phyloP scores from a whole-genome alignment of 192 early-diverging fungal genomes.

The Mortierella claussenii region DNA sequence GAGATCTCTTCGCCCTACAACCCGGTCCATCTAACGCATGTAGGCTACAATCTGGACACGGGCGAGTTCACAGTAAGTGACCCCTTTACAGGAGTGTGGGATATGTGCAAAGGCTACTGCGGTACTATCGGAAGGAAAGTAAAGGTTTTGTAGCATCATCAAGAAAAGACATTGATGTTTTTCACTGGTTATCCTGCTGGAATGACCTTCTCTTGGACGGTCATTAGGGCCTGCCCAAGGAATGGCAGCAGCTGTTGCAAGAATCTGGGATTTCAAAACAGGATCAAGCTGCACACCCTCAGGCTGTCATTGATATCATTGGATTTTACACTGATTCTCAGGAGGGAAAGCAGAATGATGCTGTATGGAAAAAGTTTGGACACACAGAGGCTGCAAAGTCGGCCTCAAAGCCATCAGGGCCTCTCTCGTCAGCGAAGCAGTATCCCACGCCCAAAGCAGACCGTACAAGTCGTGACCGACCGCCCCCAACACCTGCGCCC shows the following conservation, averaged over 20 bases:
- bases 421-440: constrained; percentile 11
- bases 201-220: not conserved
- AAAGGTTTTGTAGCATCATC: not conserved
- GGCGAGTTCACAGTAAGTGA: constrained; percentile 87
- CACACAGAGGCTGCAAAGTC: constrained; percentile 24
- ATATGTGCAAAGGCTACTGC: not conserved
- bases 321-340: constrained; percentile 81
- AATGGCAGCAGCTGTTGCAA: constrained; percentile 93
- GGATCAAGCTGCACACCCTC: constrained; percentile 95
- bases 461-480: constrained; percentile 23
- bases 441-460: constrained; percentile 12
- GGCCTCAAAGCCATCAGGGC: constrained; percentile 10
- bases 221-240: constrained; percentile 88
- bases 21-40: constrained; percentile 96
- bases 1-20: constrained; percentile 97
- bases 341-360: constrained; percentile 49
- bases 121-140: not conserved
- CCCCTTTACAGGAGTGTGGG: too few relatives aligned
- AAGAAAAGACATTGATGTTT: not conserved
- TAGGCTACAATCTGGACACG: constrained; percentile 96
- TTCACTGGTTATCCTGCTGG: not conserved
- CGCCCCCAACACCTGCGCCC: constrained; percentile 22
- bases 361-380: constrained; percentile 62
- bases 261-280: constrained; percentile 95
- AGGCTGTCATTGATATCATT: constrained; percentile 90